These are phyloP conservation scores for Parathielavia appendiculata DNA, from an alignment of 495 filamentous ascomycete genomes.

Conservation along the genomic window DNA sequence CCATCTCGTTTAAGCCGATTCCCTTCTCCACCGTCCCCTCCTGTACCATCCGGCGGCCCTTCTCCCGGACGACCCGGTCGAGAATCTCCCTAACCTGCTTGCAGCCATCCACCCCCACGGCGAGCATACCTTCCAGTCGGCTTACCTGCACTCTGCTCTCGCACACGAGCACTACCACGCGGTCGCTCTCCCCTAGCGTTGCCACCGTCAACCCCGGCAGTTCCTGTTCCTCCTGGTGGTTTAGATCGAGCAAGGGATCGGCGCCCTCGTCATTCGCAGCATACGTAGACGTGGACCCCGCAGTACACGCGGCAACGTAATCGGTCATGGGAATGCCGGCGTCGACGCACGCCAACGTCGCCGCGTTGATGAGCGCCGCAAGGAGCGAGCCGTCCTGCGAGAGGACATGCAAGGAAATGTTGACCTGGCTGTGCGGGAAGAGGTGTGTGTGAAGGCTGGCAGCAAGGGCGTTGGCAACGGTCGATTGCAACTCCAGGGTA, in stretches of 20 bases:
- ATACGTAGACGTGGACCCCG: slow-evolving; percentile 67
- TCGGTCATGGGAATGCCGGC: slow-evolving; percentile 93
- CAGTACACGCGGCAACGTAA: slow-evolving; percentile 82
- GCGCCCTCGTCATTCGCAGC: slow-evolving; percentile 60
- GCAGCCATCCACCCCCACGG: slow-evolving; percentile 87
- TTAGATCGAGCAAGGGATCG: slow-evolving; percentile 86
- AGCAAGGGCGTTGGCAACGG: slow-evolving; percentile 67
- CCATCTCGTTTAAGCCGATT: slow-evolving; percentile 39
- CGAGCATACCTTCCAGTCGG: slow-evolving; percentile 84
- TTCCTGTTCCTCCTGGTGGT: slow-evolving; percentile 80
- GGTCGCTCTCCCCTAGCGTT: slow-evolving; percentile 66
- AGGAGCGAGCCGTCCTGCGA: slow-evolving; percentile 86
- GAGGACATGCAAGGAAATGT: slow-evolving; percentile 78
- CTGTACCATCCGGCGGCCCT: slow-evolving; percentile 59
- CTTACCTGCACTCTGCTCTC: slow-evolving; percentile 75
- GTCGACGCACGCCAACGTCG: slow-evolving; percentile 86
- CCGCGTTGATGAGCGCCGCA: slow-evolving; percentile 83
- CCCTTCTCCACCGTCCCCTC: slow-evolving; percentile 49
- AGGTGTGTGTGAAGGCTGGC: slow-evolving; percentile 74
- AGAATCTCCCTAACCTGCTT: slow-evolving; percentile 74
- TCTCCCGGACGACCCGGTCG: slow-evolving; percentile 61
- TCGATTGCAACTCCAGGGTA: slow-evolving; percentile 71
- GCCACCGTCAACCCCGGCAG: slow-evolving; percentile 83
- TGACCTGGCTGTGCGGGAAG: slow-evolving; percentile 83
- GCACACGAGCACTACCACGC: slow-evolving; percentile 72